Base-by-base conservation (phyloP, 495 filamentous ascomycete genomes). In the Astrothelium subdiscretum region DNA sequence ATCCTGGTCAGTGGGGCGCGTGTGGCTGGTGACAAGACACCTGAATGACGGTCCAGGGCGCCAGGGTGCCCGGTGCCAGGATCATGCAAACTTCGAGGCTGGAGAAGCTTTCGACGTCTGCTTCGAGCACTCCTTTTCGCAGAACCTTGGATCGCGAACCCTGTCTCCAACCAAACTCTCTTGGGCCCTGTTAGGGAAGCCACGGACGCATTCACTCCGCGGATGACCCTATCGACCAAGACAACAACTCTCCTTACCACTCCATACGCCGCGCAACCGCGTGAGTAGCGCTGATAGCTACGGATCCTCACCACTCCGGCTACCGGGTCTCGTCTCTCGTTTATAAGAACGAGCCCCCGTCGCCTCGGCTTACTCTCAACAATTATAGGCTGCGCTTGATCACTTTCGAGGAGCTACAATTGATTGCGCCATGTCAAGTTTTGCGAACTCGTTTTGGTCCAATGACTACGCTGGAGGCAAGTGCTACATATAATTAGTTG, bases 401-500 rank as follows among this genome's bases (percentile, higher is more conserved):
- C 24, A 11, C 24, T 8, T 12, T 20, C n/a, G 10, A 42, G 27
- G 27, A 32, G 18, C 31, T 31, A 20, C 15, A 24, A 26, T 15
- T 40, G 20, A 2, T 44, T 11, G 67, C 64, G 79, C 62, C 69
- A 92, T 92, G 90, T 87, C 88, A 65, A 83, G 87, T 43, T 97
- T 97, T 75, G 85, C 90, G 64, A 90, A 92, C 77, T 95, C 91
- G 5, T 96, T 97, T 76, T 97, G 92, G 92, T 92, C 91, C 62
- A 83, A 83, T 67, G 92, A 97, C 78, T 96, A 96, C 76, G 89
- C 91, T 66, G 87, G 87, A 75, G 91, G 85, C 87, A 74, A 74
- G 82, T 71, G 60, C 38, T 24, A 38, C 43, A 58, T 38, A 26
- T 57, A 54, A 51, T 10, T 8, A 22, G 22, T n/a, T 4, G 26